Percentiles rank a stretch among this genome's conserved stretches.
These are phyloP conservation scores for Brassica juncea DNA, from an alignment of 345 rosid genomes.

Conservation along the genomic window DNA sequence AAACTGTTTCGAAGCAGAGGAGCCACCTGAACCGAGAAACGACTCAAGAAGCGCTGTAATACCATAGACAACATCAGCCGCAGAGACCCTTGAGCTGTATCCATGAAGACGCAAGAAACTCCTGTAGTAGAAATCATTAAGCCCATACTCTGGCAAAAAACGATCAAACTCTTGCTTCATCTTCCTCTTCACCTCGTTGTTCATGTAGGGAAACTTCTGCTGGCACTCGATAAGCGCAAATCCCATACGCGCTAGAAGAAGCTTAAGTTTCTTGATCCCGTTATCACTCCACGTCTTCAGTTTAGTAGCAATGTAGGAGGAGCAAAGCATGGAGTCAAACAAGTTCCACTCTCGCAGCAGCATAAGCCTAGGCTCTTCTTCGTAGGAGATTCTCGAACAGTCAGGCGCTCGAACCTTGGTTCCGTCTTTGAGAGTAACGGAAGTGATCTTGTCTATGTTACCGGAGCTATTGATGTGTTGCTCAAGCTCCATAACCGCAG, in stretches of 20 bases:
- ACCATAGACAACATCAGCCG: slow-evolving; percentile 92
- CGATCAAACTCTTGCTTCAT: slow-evolving; percentile 89
- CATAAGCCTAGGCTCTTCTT: slow-evolving; percentile 92
- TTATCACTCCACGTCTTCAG: slow-evolving; percentile 97
- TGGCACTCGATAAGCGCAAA: slow-evolving; percentile 92
- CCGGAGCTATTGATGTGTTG: slow-evolving; percentile 85
- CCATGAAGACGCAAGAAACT: slow-evolving; percentile 83
- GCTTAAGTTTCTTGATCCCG: slow-evolving; percentile 92
- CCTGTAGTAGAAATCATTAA: slow-evolving; percentile 71
- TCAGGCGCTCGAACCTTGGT: slow-evolving; percentile 91
- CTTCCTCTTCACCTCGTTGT: slow-evolving; percentile 73
- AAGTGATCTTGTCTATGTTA: slow-evolving; percentile 74
- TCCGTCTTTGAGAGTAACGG: slow-evolving; percentile 86
- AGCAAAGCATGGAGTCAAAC: slow-evolving; percentile 95
- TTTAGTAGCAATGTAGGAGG: slow-evolving; percentile 80
- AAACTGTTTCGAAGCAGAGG: slow-evolving; percentile 86
- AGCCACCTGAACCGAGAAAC: slow-evolving; percentile 63
- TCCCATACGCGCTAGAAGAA: slow-evolving; percentile 94
- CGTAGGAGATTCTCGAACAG: slow-evolving; percentile 81
- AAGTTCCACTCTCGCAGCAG: slow-evolving; percentile 89
- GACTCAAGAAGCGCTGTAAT: slow-evolving; percentile 94
- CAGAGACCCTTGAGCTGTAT: slow-evolving; percentile 85
- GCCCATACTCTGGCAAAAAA: slow-evolving; percentile 53
- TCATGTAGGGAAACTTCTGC: slow-evolving; percentile 97
- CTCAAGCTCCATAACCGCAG: slow-evolving; percentile 97